These are phyloP conservation scores for Teratosphaeria zuluensis DNA, from an alignment of 2,329 filamentous ascomycete genomes.

Conservation along the genomic window DNA sequence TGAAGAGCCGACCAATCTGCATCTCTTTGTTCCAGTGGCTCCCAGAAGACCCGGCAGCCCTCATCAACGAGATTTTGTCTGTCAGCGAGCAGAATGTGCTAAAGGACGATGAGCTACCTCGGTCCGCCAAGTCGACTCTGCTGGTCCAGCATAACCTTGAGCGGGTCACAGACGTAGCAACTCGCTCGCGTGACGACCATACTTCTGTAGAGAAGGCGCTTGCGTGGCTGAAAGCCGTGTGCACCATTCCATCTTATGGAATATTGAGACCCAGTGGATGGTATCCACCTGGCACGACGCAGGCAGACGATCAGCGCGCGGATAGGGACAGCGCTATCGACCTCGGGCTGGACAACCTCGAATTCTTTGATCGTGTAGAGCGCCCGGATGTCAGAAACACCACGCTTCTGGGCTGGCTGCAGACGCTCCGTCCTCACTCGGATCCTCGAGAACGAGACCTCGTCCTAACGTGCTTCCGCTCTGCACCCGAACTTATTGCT, in stretches of 20 bases:
- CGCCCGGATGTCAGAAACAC: constrained; percentile 70
- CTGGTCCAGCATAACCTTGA: constrained; percentile 32
- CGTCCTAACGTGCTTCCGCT: constrained; percentile 66
- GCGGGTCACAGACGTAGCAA: constrained; percentile 48
- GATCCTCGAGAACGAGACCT: constrained; percentile 74
- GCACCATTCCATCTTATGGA: constrained; percentile 63
- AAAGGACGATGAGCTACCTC: constrained; percentile 61
- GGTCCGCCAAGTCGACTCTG: constrained; percentile 52
- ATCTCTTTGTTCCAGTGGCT: constrained; percentile 66
- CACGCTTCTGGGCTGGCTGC: constrained; percentile 67
- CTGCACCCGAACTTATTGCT: constrained; percentile 75
- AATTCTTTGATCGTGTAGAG: constrained; percentile 49
- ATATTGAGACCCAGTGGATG: constrained; percentile 71
- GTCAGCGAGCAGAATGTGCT: constrained; percentile 62
- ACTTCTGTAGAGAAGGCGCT: constrained; percentile 62
- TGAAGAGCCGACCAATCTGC: constrained; percentile 63
- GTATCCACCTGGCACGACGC: constrained; percentile 59
- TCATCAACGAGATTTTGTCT: constrained; percentile 66
- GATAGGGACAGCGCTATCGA: constrained; percentile 36
- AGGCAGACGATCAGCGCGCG: constrained; percentile 30
- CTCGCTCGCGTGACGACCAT: constrained; percentile 36
- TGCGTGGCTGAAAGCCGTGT: constrained; percentile 63
- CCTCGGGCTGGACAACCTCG: constrained; percentile 58
- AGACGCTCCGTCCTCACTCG: constrained; percentile 72
- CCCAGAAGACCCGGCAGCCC: constrained; percentile 63